Percentiles rank a stretch among this genome's conserved stretches.
phyloP scores from a whole-genome alignment of 768 basidiomycete genomes.

The Kwoniella mangroviensis region DNA sequence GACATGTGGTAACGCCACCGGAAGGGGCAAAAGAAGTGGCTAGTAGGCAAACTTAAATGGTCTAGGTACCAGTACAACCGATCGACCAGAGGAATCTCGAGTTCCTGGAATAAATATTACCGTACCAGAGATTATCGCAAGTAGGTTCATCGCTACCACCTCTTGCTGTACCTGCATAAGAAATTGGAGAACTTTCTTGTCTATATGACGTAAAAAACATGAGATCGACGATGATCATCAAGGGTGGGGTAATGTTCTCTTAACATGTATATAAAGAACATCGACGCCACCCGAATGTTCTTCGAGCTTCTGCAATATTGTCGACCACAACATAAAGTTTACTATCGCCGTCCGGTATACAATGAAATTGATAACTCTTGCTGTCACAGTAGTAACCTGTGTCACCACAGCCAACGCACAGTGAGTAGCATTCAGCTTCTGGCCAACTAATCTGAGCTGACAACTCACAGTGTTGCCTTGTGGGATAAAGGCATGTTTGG shows the following conservation, averaged over 20 bases:
- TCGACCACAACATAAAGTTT: not conserved
- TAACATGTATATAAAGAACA: not conserved
- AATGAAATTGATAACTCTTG: not conserved
- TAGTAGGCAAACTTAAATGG: not conserved
- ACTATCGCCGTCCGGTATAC: too few species aligned
- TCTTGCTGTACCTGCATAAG: not conserved
- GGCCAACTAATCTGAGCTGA: not conserved
- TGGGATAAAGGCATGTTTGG: conserved; percentile 46
- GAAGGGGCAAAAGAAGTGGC: not conserved
- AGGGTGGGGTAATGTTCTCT: not conserved
- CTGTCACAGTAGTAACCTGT: not conserved
- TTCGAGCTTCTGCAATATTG: not conserved
- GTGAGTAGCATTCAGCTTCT: not conserved
- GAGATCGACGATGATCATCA: not conserved
- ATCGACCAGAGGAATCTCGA: not conserved
- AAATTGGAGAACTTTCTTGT: not conserved
- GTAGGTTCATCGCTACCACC: not conserved
- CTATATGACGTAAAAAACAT: not conserved
- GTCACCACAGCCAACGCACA: conserved; percentile 13
- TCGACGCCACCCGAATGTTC: not conserved
- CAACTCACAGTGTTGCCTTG: conserved; percentile 29
- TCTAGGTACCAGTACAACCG: not conserved
- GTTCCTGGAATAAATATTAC: not conserved
- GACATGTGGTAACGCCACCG: not conserved
- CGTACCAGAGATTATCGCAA: not conserved